phyloP scores from a whole-genome alignment of 352 stramenopile species.

The Phytophthora pisi region DNA sequence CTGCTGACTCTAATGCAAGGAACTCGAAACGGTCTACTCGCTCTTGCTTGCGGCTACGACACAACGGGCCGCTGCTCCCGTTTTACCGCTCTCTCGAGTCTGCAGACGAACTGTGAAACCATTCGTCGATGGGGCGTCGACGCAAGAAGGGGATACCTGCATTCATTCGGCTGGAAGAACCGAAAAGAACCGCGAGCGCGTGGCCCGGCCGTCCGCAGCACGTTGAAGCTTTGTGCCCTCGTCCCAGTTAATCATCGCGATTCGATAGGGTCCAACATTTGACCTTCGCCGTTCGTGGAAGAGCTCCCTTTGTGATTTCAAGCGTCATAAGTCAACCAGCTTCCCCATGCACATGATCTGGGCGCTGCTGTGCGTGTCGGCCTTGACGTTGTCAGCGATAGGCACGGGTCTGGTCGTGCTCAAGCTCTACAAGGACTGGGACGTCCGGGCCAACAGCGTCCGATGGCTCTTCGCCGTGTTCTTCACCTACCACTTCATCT shows the following conservation, averaged over 20 bases:
- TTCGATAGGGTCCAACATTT: slow-evolving; percentile 6
- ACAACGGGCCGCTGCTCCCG: not conserved
- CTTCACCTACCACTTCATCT: slow-evolving; percentile 37
- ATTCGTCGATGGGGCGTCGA: not conserved
- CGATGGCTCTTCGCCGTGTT: slow-evolving; percentile 36
- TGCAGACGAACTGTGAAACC: not conserved
- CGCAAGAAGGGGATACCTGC: not conserved
- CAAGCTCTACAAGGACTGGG: slow-evolving; percentile 42
- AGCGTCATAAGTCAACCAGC: not conserved
- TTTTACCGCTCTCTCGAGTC: not conserved
- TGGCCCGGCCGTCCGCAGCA: slow-evolving; percentile 11
- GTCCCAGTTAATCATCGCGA: slow-evolving; percentile 23
- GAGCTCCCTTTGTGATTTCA: not conserved
- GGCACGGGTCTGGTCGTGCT: slow-evolving; percentile 34
- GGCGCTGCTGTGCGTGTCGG: slow-evolving; percentile 24
- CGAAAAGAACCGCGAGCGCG: not conserved
- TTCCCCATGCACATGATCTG: slow-evolving; percentile 37
- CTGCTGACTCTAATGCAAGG: slow-evolving; percentile 4
- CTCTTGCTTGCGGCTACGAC: slow-evolving; percentile 1
- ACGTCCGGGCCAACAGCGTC: slow-evolving; percentile 35
- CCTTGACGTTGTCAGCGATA: slow-evolving; percentile 31
- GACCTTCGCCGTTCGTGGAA: not conserved
- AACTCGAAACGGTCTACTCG: slow-evolving; percentile 1
- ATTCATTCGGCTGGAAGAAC: slow-evolving; percentile 5
- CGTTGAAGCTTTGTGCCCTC: slow-evolving; percentile 18